phyloP scores from a whole-genome alignment of 2,329 filamentous ascomycete species.

The Purpureocillium takamizusanense region DNA sequence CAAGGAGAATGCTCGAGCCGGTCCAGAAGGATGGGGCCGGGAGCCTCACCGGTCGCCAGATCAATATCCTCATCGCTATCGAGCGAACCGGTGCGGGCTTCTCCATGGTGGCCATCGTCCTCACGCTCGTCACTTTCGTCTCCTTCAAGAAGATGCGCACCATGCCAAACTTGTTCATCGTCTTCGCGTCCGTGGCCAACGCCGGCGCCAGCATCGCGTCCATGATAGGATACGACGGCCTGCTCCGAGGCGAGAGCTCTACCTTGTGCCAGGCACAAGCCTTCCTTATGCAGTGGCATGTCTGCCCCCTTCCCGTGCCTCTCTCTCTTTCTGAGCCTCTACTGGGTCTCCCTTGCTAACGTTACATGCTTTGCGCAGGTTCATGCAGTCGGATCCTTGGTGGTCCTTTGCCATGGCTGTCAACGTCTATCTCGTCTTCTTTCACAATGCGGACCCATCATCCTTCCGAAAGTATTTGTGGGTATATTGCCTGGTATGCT shows the following conservation, averaged over 20 bases:
- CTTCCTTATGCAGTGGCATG: conserved; percentile 59
- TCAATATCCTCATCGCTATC: conserved; percentile 36
- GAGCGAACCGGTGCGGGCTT: conserved; percentile 45
- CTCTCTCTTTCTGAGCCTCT: no score
- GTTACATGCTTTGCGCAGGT: conserved; percentile 35
- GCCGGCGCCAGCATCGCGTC: conserved; percentile 54
- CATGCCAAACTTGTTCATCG: conserved; percentile 43
- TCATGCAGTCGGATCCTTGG: conserved; percentile 66
- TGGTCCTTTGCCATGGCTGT: conserved; percentile 77
- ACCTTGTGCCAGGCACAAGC: conserved; percentile 53
- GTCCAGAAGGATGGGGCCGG: conserved; percentile 4
- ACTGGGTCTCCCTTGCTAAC: neutral
- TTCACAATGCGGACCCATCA: conserved; percentile 45
- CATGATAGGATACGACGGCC: conserved; percentile 59
- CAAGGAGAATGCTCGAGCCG: no score
- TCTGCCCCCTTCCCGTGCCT: conserved; percentile 6
- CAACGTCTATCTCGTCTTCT: conserved; percentile 67
- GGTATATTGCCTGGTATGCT: conserved; percentile 60
- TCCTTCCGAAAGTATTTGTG: conserved; percentile 62
- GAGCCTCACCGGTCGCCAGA: conserved; percentile 24
- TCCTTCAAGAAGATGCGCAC: conserved; percentile 43
- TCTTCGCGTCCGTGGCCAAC: conserved; percentile 27
- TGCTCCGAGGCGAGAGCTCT: conserved; percentile 43
- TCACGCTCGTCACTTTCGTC: conserved; percentile 40
- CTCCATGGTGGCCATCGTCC: conserved; percentile 40